Conservation (phyloP, 805 yeast genomes). For the Suhomyces kilbournensis region DNA sequence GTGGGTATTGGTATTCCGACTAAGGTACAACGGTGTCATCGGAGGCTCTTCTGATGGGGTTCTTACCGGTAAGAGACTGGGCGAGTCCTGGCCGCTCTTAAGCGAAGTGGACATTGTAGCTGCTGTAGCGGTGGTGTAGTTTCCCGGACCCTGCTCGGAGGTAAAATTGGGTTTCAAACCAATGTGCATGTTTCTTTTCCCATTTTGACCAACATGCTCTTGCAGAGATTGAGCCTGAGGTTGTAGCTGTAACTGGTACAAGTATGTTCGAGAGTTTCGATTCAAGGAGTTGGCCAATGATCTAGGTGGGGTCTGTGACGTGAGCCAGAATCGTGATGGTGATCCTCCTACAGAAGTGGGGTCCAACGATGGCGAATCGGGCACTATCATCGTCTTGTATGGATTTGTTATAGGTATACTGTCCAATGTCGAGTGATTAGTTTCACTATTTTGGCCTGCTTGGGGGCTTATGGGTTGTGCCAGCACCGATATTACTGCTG, state of each 20-base stretch:
- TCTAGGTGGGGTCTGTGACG: conserved; percentile 52
- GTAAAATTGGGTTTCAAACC: conserved; percentile 2
- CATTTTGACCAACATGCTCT: not conserved
- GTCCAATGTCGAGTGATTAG: conserved; percentile 19
- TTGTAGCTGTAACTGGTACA: conserved; percentile 15
- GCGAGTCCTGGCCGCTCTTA: conserved; percentile 14
- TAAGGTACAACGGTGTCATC: conserved; percentile 38
- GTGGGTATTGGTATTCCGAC: conserved; percentile 1
- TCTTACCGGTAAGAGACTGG: conserved; percentile 38
- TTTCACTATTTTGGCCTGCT: conserved; percentile 4
- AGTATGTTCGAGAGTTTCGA: conserved; percentile 16
- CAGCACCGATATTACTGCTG: conserved; percentile 5
- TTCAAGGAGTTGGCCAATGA: conserved; percentile 22
- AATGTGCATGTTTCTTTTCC: conserved; percentile 9
- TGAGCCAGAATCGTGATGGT: conserved; percentile 53
- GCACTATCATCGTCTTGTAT: conserved; percentile 19
- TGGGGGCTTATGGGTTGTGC: conserved; percentile 2
- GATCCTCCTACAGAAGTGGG: conserved; percentile 54
- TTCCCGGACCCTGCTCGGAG: not conserved
- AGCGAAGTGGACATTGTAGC: not conserved
- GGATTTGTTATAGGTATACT: conserved; percentile 24
- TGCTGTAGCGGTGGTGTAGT: conserved; percentile 8
- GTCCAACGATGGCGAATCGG: conserved; percentile 52
- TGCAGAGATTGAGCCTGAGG: conserved; percentile 5
- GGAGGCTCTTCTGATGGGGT: conserved; percentile 43